Percentiles rank a stretch among this genome's conserved stretches.
Conservation (phyloP, 1,139 yeast species). For the Lipomyces yarrowii region DNA sequence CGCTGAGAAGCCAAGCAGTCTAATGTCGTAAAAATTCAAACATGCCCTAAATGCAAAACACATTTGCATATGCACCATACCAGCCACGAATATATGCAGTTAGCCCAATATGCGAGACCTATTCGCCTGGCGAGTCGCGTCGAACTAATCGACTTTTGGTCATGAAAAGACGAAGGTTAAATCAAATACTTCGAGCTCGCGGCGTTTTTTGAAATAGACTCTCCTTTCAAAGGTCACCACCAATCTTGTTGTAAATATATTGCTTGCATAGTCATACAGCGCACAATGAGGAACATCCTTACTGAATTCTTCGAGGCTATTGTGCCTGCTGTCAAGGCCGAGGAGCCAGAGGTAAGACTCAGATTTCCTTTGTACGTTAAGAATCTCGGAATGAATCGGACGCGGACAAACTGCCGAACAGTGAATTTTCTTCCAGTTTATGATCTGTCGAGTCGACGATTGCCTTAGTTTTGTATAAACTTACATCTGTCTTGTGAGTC, state of each 20-base stretch:
- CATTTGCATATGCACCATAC: too few species aligned
- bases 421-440: neutral
- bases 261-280: neutral
- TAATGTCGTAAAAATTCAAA: too few species aligned
- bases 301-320: constrained; percentile 26
- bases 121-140: too few species aligned
- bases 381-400: neutral
- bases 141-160: too few species aligned
- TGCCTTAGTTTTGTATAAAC: neutral
- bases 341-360: constrained; percentile 29
- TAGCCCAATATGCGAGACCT: too few species aligned
- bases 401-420: neutral
- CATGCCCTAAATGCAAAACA: too few species aligned
- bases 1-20: too few species aligned
- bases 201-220: neutral
- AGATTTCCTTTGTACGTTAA: neutral
- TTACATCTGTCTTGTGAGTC: neutral
- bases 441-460: neutral
- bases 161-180: neutral
- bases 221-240: neutral
- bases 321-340: constrained; percentile 30
- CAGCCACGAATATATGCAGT: too few species aligned
- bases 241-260: neutral
- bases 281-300: constrained; percentile 13
- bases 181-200: neutral